Conservation (phyloP, 345 rosid species). For the Rubroshorea leprosula region DNA sequence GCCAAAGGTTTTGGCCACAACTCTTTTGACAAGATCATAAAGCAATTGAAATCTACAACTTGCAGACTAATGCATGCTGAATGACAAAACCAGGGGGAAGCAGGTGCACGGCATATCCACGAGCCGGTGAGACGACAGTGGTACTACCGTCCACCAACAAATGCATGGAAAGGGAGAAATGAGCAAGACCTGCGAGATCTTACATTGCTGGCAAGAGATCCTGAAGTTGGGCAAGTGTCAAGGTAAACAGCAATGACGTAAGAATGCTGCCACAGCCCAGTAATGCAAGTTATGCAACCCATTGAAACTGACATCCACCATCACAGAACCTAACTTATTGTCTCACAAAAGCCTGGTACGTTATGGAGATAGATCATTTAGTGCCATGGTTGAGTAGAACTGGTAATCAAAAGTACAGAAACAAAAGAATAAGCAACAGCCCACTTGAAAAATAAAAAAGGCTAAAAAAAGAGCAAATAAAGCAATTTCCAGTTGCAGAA, state of each 20-base stretch:
- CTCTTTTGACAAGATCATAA: constrained; percentile 7
- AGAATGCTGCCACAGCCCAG: constrained; percentile 6
- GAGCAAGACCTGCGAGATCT: constrained; percentile 9
- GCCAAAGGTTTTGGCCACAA: constrained; percentile 2
- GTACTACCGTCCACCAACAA: constrained; percentile 3
- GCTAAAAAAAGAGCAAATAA: too few species aligned
- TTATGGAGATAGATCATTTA: too few species aligned
- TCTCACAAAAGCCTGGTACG: too few species aligned
- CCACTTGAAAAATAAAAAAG: too few species aligned
- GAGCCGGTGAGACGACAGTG: constrained; percentile 1
- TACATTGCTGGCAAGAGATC: neutral
- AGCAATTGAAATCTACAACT: constrained; percentile 15
- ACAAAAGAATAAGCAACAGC: too few species aligned
- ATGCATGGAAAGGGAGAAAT: constrained; percentile 1
- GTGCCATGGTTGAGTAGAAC: too few species aligned
- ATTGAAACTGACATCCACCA: too few species aligned
- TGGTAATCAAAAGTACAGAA: too few species aligned
- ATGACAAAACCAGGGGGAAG: constrained; percentile 4
- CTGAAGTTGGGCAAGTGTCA: neutral
- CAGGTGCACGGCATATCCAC: neutral
- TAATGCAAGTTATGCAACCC: too few species aligned
- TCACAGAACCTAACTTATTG: too few species aligned
- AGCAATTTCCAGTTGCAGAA: too few species aligned
- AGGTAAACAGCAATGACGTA: constrained; percentile 6
- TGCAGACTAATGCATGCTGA: constrained; percentile 10